Conservation (phyloP, 2,329 filamentous ascomycete species). For the Neurospora sp. region DNA sequence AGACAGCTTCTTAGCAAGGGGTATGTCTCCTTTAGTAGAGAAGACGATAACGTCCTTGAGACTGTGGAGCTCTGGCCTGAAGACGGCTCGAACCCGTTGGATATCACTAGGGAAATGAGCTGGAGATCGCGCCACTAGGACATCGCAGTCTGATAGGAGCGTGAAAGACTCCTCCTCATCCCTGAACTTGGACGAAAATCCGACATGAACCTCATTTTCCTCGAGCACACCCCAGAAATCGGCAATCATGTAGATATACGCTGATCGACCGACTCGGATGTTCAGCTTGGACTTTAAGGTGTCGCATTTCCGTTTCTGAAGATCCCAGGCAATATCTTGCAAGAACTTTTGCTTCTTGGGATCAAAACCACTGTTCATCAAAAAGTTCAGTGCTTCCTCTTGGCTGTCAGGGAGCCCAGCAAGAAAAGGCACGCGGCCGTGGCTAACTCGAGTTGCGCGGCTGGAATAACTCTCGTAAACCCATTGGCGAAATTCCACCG, state of each 20-base stretch:
- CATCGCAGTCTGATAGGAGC: constrained; percentile 44
- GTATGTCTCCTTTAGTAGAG: constrained; percentile 46
- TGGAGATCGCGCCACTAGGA: constrained; percentile 60
- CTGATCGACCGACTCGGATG: constrained; percentile 50
- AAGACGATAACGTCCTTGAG: constrained; percentile 78
- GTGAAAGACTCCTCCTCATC: constrained; percentile 43
- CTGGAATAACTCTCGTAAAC: constrained; percentile 30
- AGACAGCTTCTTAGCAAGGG: constrained; percentile 61
- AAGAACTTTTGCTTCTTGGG: constrained; percentile 38
- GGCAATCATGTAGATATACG: constrained; percentile 55
- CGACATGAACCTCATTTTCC: constrained; percentile 57
- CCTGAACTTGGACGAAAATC: constrained; percentile 55
- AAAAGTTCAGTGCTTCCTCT: constrained; percentile 41
- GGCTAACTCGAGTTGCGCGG: constrained; percentile 27
- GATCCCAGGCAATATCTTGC: constrained; percentile 33
- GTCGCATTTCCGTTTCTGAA: constrained; percentile 43
- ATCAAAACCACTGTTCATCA: constrained; percentile 53
- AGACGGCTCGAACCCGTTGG: constrained; percentile 54
- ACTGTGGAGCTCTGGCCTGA: constrained; percentile 48
- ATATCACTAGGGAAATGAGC: constrained; percentile 63
- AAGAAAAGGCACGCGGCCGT: constrained; percentile 31
- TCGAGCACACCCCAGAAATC: constrained; percentile 53
- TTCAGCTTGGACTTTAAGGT: constrained; percentile 45
- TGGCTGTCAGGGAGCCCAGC: constrained; percentile 39
- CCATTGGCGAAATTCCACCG: constrained; percentile 44